Evolutionary conservation across 2,329 filamentous ascomycete genomes (phyloP).

Genomic region (Beauveria sp.): DNA sequence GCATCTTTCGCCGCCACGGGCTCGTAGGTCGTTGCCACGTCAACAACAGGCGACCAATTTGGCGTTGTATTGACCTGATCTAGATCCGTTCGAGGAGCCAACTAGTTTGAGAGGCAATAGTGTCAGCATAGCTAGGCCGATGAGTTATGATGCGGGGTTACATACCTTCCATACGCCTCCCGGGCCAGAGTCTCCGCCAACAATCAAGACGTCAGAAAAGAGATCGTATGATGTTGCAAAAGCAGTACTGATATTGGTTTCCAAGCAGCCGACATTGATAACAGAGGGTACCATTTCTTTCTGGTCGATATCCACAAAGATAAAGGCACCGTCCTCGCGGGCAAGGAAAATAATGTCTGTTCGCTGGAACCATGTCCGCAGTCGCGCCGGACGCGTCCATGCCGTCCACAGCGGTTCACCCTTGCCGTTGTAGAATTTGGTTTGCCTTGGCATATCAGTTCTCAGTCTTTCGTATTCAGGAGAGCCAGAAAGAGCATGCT

Average conservation of each 20-base stretch:
- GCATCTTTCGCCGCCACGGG: constrained; percentile 17
- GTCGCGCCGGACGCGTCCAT: constrained; percentile 73
- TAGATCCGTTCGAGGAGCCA: constrained; percentile 46
- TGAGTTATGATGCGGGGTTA: constrained; percentile 9
- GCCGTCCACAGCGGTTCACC: constrained; percentile 64
- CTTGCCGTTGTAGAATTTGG: constrained; percentile 38
- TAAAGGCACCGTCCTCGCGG: constrained; percentile 77
- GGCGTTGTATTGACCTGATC: constrained; percentile 42
- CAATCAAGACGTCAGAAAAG: constrained; percentile 69
- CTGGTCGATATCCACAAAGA: constrained; percentile 61
- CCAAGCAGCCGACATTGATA: constrained; percentile 54
- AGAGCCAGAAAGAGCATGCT: constrained; percentile 44
- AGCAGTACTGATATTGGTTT: constrained; percentile 69
- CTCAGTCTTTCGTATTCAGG: constrained; percentile 40
- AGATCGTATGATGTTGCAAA: constrained; percentile 68
- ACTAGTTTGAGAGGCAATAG: constrained; percentile 24
- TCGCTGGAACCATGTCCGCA: constrained; percentile 50
- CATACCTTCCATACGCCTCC: constrained; percentile 69
- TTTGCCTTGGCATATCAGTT: constrained; percentile 32
- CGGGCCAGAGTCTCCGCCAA: constrained; percentile 69
- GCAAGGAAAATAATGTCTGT: constrained; percentile 80
- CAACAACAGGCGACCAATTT: constrained; percentile 56
- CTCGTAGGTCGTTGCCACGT: constrained; percentile 32
- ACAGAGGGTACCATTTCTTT: constrained; percentile 46
- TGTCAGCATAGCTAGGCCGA: neutral